Conservation (phyloP, 306 rosid species). For the Abrus precatorius region DNA sequence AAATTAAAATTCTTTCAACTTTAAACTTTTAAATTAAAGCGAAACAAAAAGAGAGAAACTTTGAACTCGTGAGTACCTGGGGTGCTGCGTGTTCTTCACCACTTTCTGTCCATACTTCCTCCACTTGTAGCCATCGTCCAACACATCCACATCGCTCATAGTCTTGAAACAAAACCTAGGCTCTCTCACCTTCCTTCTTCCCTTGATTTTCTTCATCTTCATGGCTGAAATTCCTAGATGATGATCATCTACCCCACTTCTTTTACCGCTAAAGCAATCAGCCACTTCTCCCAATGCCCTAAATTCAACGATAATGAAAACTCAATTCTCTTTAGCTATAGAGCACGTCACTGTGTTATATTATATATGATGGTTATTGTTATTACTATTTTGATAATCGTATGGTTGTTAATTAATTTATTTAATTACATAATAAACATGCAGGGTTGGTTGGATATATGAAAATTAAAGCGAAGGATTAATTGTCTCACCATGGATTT, state of each 20-base stretch:
- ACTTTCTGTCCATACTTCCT: conserved; percentile 99
- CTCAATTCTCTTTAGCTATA: neutral
- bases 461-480: neutral
- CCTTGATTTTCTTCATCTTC: conserved; percentile 95
- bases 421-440: neutral
- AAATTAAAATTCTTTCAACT: conserved; percentile 24
- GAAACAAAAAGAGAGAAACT: conserved; percentile 15
- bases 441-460: neutral
- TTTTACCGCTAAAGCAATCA: conserved; percentile 64
- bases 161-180: conserved; percentile 99
- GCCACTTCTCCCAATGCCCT: conserved; percentile 78
- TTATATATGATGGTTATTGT: too few relatives aligned
- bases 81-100: conserved; percentile 98
- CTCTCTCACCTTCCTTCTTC: conserved; percentile 92
- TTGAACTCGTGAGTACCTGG: conserved; percentile 64
- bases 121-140: conserved; percentile 99
- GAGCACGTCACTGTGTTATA: too few relatives aligned
- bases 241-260: conserved; percentile 56
- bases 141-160: conserved; percentile 94
- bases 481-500: conserved; percentile 75
- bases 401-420: neutral
- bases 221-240: conserved; percentile 67
- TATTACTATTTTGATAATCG: too few relatives aligned
- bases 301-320: conserved; percentile 22
- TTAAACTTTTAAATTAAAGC: conserved; percentile 45